Conservation (phyloP, 2,329 filamentous ascomycete genomes). For the Alternaria triticimaculans region DNA sequence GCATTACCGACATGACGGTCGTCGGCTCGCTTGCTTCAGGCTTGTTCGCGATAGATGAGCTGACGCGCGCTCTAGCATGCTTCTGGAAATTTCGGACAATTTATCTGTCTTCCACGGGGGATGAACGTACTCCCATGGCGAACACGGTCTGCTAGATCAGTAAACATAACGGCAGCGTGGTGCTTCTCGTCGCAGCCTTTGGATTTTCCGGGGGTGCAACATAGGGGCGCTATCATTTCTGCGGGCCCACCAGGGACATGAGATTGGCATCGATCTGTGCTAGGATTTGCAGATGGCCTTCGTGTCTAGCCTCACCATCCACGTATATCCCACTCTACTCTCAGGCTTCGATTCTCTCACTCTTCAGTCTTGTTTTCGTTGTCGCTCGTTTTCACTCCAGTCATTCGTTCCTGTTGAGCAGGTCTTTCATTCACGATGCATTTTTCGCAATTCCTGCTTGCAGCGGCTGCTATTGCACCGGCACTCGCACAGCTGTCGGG, state of each 20-base stretch:
- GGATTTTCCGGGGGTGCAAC: neutral
- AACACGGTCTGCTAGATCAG: neutral
- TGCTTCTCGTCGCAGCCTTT: neutral
- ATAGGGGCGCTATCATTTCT: neutral
- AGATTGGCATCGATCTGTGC: conserved; percentile 1
- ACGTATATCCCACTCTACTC: neutral
- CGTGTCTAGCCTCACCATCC: neutral
- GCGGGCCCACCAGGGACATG: neutral
- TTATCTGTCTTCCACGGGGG: neutral
- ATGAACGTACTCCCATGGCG: neutral
- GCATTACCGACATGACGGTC: neutral
- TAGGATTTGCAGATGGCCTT: neutral
- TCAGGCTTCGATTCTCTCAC: neutral
- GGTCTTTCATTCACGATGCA: conserved; percentile 31
- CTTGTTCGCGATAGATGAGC: conserved; percentile 4
- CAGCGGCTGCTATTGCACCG: conserved; percentile 25
- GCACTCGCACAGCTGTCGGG: conserved; percentile 43
- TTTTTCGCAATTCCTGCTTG: conserved; percentile 29
- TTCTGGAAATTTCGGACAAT: neutral
- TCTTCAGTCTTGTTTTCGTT: neutral
- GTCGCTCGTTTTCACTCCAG: conserved; percentile 14
- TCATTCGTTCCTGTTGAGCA: conserved; percentile 34
- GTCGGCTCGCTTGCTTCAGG: neutral
- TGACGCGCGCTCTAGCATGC: neutral
- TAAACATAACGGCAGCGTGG: neutral